Evolutionary conservation across 495 filamentous ascomycete species (phyloP).

Genomic region (Hypomontagnella submonticulosa): DNA sequence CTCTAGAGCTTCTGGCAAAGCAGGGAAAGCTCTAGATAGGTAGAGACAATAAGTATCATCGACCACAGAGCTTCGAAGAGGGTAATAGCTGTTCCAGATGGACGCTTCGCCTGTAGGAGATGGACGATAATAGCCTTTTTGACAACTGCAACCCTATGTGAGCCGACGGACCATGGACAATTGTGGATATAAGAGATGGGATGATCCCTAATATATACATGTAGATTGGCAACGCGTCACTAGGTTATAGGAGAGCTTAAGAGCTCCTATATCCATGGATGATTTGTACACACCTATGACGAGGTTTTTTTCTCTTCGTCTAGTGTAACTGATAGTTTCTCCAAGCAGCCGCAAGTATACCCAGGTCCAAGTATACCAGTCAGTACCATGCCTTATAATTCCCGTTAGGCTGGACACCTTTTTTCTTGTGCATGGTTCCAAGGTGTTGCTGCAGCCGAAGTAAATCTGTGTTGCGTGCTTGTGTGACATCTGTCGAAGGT

Average conservation of each 20-base stretch:
- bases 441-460: slow-evolving; percentile 34
- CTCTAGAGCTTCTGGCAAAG: background rate
- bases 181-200: slow-evolving; percentile 40
- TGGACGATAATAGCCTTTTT: slow-evolving; percentile 43
- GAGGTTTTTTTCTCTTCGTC: slow-evolving; percentile 21
- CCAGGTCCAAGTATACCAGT: background rate
- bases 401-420: slow-evolving; percentile 31
- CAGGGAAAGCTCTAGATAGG: slow-evolving; percentile 24
- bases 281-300: slow-evolving; percentile 36
- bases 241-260: slow-evolving; percentile 42
- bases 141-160: slow-evolving; percentile 41
- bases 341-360: slow-evolving; percentile 26
- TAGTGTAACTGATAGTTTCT: slow-evolving; percentile 30
- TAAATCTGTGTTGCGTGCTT: slow-evolving; percentile 22
- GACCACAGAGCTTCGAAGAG: slow-evolving; percentile 10
- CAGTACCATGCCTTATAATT: too few species aligned
- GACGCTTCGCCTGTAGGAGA: slow-evolving; percentile 28
- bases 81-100: slow-evolving; percentile 35
- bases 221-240: slow-evolving; percentile 41
- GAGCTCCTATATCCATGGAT: slow-evolving; percentile 32
- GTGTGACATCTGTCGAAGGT: slow-evolving; percentile 30
- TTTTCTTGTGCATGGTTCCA: slow-evolving; percentile 22
- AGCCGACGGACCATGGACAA: slow-evolving; percentile 38
- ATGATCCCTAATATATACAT: slow-evolving; percentile 42
- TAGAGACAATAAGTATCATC: slow-evolving; percentile 5